phyloP scores from a whole-genome alignment of 768 basidiomycete genomes.

The Lactifluus volemus region DNA sequence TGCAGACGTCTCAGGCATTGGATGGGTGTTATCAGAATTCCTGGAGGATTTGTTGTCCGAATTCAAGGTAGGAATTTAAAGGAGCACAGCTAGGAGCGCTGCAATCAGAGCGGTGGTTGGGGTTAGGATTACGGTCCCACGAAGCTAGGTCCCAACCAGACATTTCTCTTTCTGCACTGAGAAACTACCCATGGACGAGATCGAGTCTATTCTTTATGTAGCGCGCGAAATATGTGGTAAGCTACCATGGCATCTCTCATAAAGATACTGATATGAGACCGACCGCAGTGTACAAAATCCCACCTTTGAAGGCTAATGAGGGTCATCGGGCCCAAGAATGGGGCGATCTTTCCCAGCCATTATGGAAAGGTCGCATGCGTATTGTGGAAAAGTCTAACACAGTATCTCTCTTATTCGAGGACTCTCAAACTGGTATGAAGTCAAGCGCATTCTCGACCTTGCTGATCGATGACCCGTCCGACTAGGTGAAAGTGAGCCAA shows the following conservation, averaged over 20 bases:
- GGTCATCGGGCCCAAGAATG: conserved; percentile 90
- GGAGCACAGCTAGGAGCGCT: too few relatives aligned
- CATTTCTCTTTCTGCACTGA: background rate
- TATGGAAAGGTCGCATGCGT: conserved; percentile 90
- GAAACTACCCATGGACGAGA: conserved; percentile 51
- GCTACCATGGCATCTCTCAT: conserved; percentile 6
- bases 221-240: conserved; percentile 85
- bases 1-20: conserved; percentile 10
- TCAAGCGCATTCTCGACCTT: background rate
- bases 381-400: conserved; percentile 69
- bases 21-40: conserved; percentile 27
- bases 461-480: background rate
- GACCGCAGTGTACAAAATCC: conserved; percentile 78
- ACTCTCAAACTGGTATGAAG: conserved; percentile 60
- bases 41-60: background rate
- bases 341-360: conserved; percentile 73
- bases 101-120: too few relatives aligned
- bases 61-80: too few relatives aligned
- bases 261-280: conserved; percentile 11
- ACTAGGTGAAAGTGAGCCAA: conserved; percentile 59
- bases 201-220: conserved; percentile 84
- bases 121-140: background rate
- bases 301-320: conserved; percentile 75
- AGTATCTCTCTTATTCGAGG: conserved; percentile 72
- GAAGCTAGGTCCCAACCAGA: background rate